These are phyloP conservation scores for Coemansia sp. DNA, from an alignment of 192 early-diverging fungal genomes.

Conservation along the genomic window DNA sequence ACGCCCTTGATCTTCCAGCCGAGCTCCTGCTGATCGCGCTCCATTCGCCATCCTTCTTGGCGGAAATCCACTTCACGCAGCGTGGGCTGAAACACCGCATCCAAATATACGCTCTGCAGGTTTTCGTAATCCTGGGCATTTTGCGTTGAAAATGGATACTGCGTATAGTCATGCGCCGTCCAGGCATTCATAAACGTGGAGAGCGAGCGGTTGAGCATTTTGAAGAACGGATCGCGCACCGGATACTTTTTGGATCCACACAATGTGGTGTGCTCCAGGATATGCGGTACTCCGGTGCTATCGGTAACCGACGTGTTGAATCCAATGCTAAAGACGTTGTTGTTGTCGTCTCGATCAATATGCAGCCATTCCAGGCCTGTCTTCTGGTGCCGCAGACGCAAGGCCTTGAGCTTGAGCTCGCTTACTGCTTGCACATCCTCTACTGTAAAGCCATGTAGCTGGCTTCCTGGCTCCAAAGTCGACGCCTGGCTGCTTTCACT, in stretches of 20 bases:
- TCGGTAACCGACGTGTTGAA: constrained; percentile 82
- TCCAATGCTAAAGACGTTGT: constrained; percentile 93
- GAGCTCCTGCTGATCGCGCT: constrained; percentile 66
- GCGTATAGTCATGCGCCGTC: constrained; percentile 83
- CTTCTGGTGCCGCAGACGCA: constrained; percentile 68
- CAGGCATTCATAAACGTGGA: constrained; percentile 97
- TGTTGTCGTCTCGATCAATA: constrained; percentile 77
- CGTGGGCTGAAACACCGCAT: constrained; percentile 80
- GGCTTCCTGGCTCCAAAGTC: constrained; percentile 15
- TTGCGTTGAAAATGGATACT: constrained; percentile 92
- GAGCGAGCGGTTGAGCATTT: constrained; percentile 93
- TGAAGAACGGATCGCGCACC: constrained; percentile 98
- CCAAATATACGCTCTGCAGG: constrained; percentile 87
- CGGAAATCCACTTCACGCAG: constrained; percentile 81
- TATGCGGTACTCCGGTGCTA: constrained; percentile 88
- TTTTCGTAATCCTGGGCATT: constrained; percentile 88
- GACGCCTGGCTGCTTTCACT: neutral
- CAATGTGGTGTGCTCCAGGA: constrained; percentile 92
- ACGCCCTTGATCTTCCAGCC: constrained; percentile 80
- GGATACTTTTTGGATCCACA: constrained; percentile 86
- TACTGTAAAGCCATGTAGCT: constrained; percentile 45
- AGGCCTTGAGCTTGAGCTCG: constrained; percentile 77
- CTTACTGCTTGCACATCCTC: constrained; percentile 58
- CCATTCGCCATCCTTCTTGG: constrained; percentile 94
- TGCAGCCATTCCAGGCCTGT: constrained; percentile 90